These are phyloP conservation scores for Kwoniella botswanensis DNA, from an alignment of 768 basidiomycete species.

Conservation along the genomic window DNA sequence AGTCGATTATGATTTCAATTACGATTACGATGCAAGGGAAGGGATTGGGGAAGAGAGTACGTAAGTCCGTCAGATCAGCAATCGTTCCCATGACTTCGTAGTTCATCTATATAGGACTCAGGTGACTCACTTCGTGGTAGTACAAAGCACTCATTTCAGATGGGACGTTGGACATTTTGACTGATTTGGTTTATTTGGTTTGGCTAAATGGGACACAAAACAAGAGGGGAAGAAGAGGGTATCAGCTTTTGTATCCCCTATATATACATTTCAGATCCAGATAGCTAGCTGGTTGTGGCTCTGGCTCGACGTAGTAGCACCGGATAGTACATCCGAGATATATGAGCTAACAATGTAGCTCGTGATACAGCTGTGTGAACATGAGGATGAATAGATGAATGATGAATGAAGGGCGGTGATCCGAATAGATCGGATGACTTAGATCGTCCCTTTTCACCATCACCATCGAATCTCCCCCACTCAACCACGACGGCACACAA, in stretches of 20 bases:
- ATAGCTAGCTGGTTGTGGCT: not conserved
- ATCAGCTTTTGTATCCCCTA: not conserved
- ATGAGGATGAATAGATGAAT: not conserved
- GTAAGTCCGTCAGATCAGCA: slow-evolving; percentile 22
- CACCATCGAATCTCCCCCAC: not conserved
- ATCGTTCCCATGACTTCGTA: slow-evolving; percentile 21
- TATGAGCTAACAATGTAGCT: not conserved
- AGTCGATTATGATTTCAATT: not conserved
- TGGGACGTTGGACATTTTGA: slow-evolving; percentile 38
- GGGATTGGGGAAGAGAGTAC: slow-evolving; percentile 7
- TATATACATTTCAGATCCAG: not conserved
- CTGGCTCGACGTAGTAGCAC: not conserved
- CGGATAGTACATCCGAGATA: not conserved
- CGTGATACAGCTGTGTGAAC: not conserved
- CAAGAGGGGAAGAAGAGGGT: not conserved
- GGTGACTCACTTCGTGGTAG: slow-evolving; percentile 66
- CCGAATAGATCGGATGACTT: slow-evolving; percentile 1
- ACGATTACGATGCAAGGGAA: not conserved
- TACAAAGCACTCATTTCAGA: slow-evolving; percentile 72
- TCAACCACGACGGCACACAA: not conserved
- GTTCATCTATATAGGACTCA: not conserved
- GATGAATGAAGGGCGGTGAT: not conserved
- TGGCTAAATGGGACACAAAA: not conserved
- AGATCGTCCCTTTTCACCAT: not conserved
- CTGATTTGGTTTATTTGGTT: slow-evolving; percentile 12